Percentiles rank a stretch among this genome's conserved stretches.
Evolutionary conservation across 495 filamentous ascomycete species (phyloP).

Genomic region (Penicillium dipodomyicola): DNA sequence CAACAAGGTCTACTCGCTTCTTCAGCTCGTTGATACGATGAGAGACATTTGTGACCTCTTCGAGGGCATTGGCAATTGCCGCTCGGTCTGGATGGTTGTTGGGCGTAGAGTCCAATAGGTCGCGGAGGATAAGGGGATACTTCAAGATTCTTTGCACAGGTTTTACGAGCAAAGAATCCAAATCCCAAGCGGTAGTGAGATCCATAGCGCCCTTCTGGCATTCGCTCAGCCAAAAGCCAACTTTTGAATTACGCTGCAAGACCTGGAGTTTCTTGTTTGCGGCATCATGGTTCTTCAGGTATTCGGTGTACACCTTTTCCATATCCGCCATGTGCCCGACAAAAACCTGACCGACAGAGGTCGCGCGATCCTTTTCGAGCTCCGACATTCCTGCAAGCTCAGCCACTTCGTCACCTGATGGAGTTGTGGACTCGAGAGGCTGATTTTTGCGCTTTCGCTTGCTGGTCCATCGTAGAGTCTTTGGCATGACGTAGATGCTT

Average conservation of each 20-base stretch:
- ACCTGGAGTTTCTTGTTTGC: constrained; percentile 74
- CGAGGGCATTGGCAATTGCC: constrained; percentile 59
- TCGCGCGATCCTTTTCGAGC: constrained; percentile 71
- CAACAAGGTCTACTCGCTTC: constrained; percentile 84
- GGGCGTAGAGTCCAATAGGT: constrained; percentile 76
- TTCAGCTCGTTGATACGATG: constrained; percentile 90
- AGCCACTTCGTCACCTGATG: constrained; percentile 19
- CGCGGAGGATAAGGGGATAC: constrained; percentile 81
- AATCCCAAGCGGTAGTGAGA: constrained; percentile 86
- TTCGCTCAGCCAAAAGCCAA: constrained; percentile 87
- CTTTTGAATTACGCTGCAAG: constrained; percentile 69
- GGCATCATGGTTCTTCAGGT: constrained; percentile 79
- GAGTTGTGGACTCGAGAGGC: constrained; percentile 17
- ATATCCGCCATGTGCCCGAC: constrained; percentile 67
- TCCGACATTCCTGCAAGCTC: constrained; percentile 47
- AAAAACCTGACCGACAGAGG: constrained; percentile 78
- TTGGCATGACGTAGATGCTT: constrained; percentile 66
- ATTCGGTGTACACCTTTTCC: constrained; percentile 82
- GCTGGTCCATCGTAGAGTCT: constrained; percentile 54
- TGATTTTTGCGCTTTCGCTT: constrained; percentile 49
- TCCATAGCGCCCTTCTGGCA: constrained; percentile 85
- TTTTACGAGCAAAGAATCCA: constrained; percentile 93
- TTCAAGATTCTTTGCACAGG: constrained; percentile 89
- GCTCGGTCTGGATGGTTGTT: constrained; percentile 76
- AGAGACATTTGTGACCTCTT: constrained; percentile 66